Evolutionary conservation across 768 basidiomycete species (phyloP), one percentile per base, ranked within the genome.

Genomic region (Tulasnella sp.): DNA sequence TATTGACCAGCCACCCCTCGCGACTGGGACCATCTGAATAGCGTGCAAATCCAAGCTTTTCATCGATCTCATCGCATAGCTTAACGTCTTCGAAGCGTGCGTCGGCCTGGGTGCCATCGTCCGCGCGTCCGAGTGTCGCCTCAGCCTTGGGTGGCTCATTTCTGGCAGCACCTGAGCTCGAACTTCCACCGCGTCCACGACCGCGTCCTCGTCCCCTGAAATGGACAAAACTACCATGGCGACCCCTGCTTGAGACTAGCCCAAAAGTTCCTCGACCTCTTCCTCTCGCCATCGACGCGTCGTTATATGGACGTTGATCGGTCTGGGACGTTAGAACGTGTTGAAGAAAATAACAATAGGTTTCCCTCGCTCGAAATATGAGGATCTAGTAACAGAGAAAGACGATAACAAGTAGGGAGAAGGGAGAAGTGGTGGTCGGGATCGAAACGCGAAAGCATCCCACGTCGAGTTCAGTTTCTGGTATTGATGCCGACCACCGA

Each of bases 1-100:
- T 98, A 67, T 98, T 98, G 61, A 99, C 82, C 66, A 99, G 72
- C 96, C 96, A 98, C 2, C 93, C 96, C 53, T 87, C 85, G 66
- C 74, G 80, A 64, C 73, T 73, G 2, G 74, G 70, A 0, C 93
- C 94, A 65, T 93, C 86, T 59, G 87, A 81, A 48, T 88, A 73
- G 60, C 83, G 76, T 37, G 72, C 71, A 68, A 98, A 99, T 0
- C 96, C 96, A 15, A 98, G 73, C 68, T 87, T 89, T 70, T 89
- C 90, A 65, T 99, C 96, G 17, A 97, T 79, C 64, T 94, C 90
- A 68, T 98, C 91, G 61, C 71, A 74, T 15, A 86, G 63, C 32
- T 75, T 71, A 4, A 84, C 80, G 62, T 79, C 80, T 65, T 97
- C 93, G 66, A 96, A 93, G 62, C 80, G 75, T 63, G 94, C 93